Conservation (phyloP, 352 stramenopile species). For the Pythium rishiriense region DNA sequence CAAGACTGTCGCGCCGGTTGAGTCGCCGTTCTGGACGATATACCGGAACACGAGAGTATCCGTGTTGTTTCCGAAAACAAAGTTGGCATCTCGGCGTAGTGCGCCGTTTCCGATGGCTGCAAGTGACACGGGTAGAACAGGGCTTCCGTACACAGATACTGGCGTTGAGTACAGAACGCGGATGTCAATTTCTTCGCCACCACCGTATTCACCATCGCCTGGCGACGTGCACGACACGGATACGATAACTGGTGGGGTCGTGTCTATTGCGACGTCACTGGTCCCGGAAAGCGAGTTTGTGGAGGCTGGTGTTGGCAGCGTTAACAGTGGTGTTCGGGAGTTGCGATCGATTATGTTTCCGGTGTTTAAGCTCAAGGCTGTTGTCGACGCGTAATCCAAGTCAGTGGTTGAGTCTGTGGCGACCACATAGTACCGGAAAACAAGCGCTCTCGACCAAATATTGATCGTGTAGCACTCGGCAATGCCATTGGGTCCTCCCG, state of each 20-base stretch:
- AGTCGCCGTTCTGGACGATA: conserved; percentile 59
- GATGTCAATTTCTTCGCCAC: conserved; percentile 61
- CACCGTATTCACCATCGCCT: conserved; percentile 70
- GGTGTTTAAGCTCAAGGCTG: conserved; percentile 46
- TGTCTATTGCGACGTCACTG: conserved; percentile 68
- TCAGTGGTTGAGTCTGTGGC: conserved; percentile 48
- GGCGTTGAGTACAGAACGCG: conserved; percentile 58
- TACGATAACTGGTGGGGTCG: conserved; percentile 57
- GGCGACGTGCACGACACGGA: conserved; percentile 49
- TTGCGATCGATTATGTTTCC: conserved; percentile 74
- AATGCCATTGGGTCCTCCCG: conserved; percentile 40
- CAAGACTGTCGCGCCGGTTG: conserved; percentile 32
- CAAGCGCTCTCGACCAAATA: conserved; percentile 51
- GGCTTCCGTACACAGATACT: conserved; percentile 65
- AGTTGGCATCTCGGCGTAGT: conserved; percentile 39
- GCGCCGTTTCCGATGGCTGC: conserved; percentile 41
- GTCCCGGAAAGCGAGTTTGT: conserved; percentile 46
- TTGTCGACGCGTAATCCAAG: conserved; percentile 66
- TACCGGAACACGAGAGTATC: conserved; percentile 71
- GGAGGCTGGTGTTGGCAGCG: conserved; percentile 45
- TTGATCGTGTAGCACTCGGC: conserved; percentile 58
- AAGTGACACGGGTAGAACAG: conserved; percentile 49
- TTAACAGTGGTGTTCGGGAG: conserved; percentile 52
- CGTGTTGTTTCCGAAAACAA: conserved; percentile 69
- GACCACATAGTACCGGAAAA: conserved; percentile 74